phyloP scores from a whole-genome alignment of 768 basidiomycete genomes.

The Mycena indigotica region DNA sequence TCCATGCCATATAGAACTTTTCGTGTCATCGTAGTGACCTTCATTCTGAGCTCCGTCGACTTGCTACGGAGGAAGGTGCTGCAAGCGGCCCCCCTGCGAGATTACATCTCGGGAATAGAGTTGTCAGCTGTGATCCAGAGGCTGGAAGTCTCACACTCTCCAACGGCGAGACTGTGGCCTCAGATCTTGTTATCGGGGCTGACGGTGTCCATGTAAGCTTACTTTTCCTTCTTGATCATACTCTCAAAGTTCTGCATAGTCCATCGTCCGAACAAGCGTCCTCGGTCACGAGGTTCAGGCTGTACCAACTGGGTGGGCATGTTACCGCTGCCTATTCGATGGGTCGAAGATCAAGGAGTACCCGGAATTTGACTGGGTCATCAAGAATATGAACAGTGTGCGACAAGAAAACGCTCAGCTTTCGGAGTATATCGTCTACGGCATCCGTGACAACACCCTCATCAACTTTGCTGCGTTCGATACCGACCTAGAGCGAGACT shows the following conservation, averaged over 20 bases:
- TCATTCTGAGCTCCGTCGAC: not conserved
- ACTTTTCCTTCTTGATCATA: not conserved
- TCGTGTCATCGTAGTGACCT: conserved; percentile 1
- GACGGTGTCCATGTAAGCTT: conserved; percentile 29
- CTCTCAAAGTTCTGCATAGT: not conserved
- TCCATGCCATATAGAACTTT: not conserved
- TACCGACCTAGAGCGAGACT: conserved; percentile 3
- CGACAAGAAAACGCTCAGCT: too few relatives aligned
- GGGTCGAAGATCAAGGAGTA: not conserved
- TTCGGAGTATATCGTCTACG: conserved; percentile 6
- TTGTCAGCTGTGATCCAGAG: conserved; percentile 24
- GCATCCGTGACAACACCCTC: conserved; percentile 3
- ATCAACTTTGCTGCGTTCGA: conserved; percentile 7
- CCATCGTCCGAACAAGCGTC: conserved; percentile 1
- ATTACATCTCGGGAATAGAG: not conserved
- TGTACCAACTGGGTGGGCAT: not conserved
- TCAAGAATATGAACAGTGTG: not conserved
- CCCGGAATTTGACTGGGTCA: conserved; percentile 8
- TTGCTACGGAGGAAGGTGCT: not conserved
- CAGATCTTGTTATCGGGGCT: conserved; percentile 39
- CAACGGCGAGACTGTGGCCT: conserved; percentile 35
- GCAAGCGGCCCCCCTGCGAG: not conserved
- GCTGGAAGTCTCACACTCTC: conserved; percentile 35
- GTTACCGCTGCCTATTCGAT: conserved; percentile 5
- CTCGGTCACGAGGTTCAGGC: not conserved